phyloP scores from a whole-genome alignment of 345 rosid species.

The Ceriops tagal region DNA sequence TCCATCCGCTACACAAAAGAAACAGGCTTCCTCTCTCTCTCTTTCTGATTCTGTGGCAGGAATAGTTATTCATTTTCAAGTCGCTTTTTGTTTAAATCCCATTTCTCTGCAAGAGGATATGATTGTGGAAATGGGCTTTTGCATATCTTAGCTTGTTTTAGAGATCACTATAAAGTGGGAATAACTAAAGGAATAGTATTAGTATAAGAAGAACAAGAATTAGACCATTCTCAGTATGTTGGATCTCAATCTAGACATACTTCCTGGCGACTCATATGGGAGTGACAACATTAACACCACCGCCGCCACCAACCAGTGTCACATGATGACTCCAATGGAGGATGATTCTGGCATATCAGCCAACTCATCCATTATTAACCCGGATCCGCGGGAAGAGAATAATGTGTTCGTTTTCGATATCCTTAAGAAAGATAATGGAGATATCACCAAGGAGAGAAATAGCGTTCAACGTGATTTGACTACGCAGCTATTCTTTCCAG shows the following conservation, averaged over 20 bases:
- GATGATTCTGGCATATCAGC: constrained; percentile 48
- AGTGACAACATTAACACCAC: constrained; percentile 11
- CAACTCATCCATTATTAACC: constrained; percentile 43
- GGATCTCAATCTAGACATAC: constrained; percentile 63
- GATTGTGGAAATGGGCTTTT: not conserved
- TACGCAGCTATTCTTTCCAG: constrained; percentile 48
- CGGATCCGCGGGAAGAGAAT: constrained; percentile 37
- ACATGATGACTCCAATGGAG: constrained; percentile 19
- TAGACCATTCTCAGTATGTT: constrained; percentile 27
- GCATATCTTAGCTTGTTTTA: not conserved
- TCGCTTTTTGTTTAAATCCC: not conserved
- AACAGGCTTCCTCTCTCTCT: not conserved
- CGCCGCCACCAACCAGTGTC: not conserved
- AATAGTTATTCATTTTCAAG: not conserved
- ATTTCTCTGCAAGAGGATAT: not conserved
- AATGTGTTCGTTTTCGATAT: constrained; percentile 42
- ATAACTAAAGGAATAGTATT: not conserved
- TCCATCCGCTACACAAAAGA: constrained; percentile 24
- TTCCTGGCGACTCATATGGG: constrained; percentile 31
- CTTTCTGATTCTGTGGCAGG: not conserved
- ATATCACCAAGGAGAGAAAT: not conserved
- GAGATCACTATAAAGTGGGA: not conserved
- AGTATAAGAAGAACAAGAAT: not conserved
- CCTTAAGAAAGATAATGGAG: constrained; percentile 28
- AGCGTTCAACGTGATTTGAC: constrained; percentile 25